These are phyloP conservation scores for Juncus effusus DNA, from an alignment of 176 grass and related monocot genomes.

Conservation along the genomic window DNA sequence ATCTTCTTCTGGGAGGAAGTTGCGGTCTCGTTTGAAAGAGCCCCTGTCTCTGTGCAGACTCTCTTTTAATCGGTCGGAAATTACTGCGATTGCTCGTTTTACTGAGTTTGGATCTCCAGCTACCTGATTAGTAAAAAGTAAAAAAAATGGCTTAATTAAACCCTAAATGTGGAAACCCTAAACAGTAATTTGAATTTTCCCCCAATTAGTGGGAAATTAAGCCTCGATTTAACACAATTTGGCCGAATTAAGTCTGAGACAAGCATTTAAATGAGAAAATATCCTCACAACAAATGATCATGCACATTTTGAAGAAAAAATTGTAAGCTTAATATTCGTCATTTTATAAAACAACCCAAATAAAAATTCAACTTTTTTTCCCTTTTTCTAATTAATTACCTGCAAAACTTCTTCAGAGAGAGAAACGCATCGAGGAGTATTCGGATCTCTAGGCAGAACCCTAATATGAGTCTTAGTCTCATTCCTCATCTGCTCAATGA, in stretches of 20 bases:
- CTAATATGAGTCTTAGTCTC: constrained; percentile 98
- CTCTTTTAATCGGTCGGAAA: constrained; percentile 87
- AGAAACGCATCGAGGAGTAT: constrained; percentile 70
- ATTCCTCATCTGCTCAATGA: constrained; percentile 96
- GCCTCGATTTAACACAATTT: too few relatives aligned
- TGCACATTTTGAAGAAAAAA: too few relatives aligned
- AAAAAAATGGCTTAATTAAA: not conserved
- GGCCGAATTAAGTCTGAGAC: too few relatives aligned
- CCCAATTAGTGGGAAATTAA: too few relatives aligned
- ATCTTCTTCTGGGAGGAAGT: constrained; percentile 58
- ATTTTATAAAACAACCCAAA: not conserved
- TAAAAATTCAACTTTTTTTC: not conserved
- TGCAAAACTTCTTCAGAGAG: constrained; percentile 86
- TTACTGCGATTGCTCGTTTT: constrained; percentile 72
- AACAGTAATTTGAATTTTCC: too few relatives aligned
- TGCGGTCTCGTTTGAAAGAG: constrained; percentile 56
- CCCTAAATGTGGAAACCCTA: too few relatives aligned
- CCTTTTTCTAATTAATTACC: constrained; percentile 31
- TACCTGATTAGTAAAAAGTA: constrained; percentile 33
- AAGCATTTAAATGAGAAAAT: too few relatives aligned
- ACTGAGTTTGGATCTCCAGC: constrained; percentile 81
- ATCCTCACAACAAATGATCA: too few relatives aligned
- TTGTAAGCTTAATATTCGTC: too few relatives aligned
- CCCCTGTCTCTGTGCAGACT: constrained; percentile 92
- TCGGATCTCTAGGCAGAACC: constrained; percentile 79